Base-by-base conservation (phyloP, 495 filamentous ascomycete species). In the Podospora conica region DNA sequence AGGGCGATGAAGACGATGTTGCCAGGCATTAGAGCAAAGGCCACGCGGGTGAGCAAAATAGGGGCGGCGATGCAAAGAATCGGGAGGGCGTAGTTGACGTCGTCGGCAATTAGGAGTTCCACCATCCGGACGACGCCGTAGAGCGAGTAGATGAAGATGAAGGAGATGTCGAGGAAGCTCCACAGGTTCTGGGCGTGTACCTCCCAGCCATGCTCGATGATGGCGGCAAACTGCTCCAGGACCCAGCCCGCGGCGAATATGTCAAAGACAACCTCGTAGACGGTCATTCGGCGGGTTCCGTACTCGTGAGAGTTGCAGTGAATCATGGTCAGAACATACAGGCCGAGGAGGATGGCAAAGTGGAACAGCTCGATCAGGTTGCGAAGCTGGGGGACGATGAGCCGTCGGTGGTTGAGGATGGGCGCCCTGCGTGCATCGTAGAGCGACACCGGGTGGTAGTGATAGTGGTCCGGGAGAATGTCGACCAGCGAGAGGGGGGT, bases 101-200 rank as follows among this genome's bases (percentile, higher is more conserved):
- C 75, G 22, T 77, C 72, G 25, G 70, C 71, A 3, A 73, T 66
- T 24, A 71, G 60, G 28, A 83, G 71, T 53, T 80, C 84, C 61
- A 85, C 75, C 5, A 84, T 71, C 12, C 87, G 84, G 6, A 86
- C 74, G 33, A 78, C 48, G n/a, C 86, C 73, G 69, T 89, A 89
- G 56, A 77, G 69, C 3, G 71, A 64, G 69, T 84, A 88, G 48
- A 88, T 84, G 33, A 75, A 61, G 25, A 83, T 77, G 70, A 89
- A 89, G 18, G 81, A 82, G 29, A 85, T 74, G 67, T 89, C 87
- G n/a, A 89, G 78, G 68, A 89, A 89, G 0, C 84, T 83, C 87
- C 87, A 89, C 20, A 88, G 78, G 70, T 88, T 87, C 71, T 89
- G 85, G 0, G 85, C 87, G 70, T 88, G 86, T 7, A 88, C 87